Conservation (phyloP, 257 asterid genomes). For the Anisodus acutangulus region DNA sequence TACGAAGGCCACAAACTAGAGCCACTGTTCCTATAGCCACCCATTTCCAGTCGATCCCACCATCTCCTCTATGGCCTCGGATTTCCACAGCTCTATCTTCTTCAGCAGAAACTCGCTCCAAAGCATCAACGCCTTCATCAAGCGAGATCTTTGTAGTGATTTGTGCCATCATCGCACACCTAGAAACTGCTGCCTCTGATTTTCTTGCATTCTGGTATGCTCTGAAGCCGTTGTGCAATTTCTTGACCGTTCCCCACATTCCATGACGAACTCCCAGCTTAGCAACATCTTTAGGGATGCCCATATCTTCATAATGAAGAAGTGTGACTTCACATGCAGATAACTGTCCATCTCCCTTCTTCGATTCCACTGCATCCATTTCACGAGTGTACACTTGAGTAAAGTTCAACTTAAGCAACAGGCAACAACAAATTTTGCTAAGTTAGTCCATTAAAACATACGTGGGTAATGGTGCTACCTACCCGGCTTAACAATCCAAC, state of each 20-base stretch:
- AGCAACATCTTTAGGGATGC: conserved; percentile 93
- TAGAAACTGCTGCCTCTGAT: conserved; percentile 39
- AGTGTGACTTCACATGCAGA: conserved; percentile 88
- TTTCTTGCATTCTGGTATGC: conserved; percentile 61
- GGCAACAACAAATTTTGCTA: background rate
- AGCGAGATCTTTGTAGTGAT: conserved; percentile 44
- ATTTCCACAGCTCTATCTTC: conserved; percentile 57
- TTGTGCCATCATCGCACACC: conserved; percentile 51
- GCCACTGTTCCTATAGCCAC: conserved; percentile 65
- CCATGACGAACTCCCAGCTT: conserved; percentile 94
- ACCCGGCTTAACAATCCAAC: conserved; percentile 88
- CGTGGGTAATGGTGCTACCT: background rate
- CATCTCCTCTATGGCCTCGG: conserved; percentile 45
- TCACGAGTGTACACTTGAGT: background rate
- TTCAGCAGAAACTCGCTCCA: conserved; percentile 37
- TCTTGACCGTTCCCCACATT: conserved; percentile 99
- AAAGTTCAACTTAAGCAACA: conserved; percentile 7
- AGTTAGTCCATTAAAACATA: background rate
- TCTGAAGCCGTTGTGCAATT: conserved; percentile 79
- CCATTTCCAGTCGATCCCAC: conserved; percentile 49
- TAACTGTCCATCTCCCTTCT: conserved; percentile 70
- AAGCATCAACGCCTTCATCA: conserved; percentile 24
- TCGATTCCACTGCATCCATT: conserved; percentile 65
- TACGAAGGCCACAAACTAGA: conserved; percentile 66
- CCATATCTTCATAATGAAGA: conserved; percentile 94